Conservation (phyloP, 495 filamentous ascomycete species). For the Lasiosphaeriaceae sp. region DNA sequence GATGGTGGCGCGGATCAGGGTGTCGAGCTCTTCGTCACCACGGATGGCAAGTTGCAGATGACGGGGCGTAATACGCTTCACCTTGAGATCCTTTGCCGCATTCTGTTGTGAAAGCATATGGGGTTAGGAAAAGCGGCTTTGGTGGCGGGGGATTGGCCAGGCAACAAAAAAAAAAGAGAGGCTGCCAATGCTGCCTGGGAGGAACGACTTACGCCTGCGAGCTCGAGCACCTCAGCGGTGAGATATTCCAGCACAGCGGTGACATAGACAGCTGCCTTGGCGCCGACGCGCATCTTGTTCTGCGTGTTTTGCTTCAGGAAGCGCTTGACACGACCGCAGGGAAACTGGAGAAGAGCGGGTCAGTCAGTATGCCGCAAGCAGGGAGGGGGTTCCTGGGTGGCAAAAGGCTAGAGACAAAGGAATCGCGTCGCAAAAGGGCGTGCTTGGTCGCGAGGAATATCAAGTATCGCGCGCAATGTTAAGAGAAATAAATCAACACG, state of each 20-base stretch:
- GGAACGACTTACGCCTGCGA: conserved; percentile 67
- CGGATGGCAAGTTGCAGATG: conserved; percentile 98
- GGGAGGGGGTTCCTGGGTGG: conserved; percentile 26
- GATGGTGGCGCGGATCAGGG: conserved; percentile 94
- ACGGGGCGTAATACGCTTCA: conserved; percentile 99
- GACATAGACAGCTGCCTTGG: conserved; percentile 97
- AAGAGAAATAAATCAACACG: too few relatives aligned
- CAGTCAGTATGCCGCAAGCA: conserved; percentile 6
- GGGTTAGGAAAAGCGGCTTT: neutral
- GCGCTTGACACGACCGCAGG: conserved; percentile 98
- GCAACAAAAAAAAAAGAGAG: conserved; percentile 3
- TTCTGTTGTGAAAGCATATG: conserved; percentile 48
- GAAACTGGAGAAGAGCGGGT: conserved; percentile 63
- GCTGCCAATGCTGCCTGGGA: neutral
- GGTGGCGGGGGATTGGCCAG: neutral
- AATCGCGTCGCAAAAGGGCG: conserved; percentile 2
- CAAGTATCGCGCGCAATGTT: neutral
- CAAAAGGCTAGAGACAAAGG: neutral
- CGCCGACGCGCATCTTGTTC: conserved; percentile 99
- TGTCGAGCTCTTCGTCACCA: conserved; percentile 97
- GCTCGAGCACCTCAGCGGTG: conserved; percentile 96
- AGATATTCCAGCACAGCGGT: conserved; percentile 98
- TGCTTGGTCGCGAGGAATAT: neutral
- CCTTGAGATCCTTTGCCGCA: conserved; percentile 97
- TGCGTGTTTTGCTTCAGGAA: conserved; percentile 99